phyloP scores from a whole-genome alignment of 2,329 filamentous ascomycete species.

The Aureobasidium leucospermi region DNA sequence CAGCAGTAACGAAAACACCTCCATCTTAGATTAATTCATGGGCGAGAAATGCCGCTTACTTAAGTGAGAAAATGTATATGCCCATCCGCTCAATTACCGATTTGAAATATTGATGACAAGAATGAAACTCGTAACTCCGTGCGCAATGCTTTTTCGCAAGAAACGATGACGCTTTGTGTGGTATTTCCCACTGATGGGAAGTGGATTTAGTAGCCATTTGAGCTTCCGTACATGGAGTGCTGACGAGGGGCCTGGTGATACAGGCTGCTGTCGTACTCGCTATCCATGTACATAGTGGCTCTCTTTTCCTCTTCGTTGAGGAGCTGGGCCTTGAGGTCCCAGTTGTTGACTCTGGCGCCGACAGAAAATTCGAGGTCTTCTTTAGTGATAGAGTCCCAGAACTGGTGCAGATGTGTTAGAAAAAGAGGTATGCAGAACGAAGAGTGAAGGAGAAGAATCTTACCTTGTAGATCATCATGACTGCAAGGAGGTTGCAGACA shows the following conservation, averaged over 20 bases:
- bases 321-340: slow-evolving; percentile 86
- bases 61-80: background rate
- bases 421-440: background rate
- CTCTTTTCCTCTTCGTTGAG: slow-evolving; percentile 74
- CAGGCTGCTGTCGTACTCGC: slow-evolving; percentile 49
- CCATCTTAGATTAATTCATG: too few relatives aligned
- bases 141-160: background rate
- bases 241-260: slow-evolving; percentile 29
- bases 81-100: background rate
- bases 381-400: slow-evolving; percentile 98
- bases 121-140: slow-evolving; percentile 4
- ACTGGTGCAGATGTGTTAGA: slow-evolving; percentile 45
- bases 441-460: background rate
- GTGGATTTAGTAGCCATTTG: background rate
- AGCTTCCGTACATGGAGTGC: slow-evolving; percentile 14
- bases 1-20: too few relatives aligned
- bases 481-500: slow-evolving; percentile 82
- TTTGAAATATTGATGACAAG: background rate
- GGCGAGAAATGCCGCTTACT: too few relatives aligned
- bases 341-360: slow-evolving; percentile 89
- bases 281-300: slow-evolving; percentile 63
- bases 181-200: background rate
- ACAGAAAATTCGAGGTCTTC: slow-evolving; percentile 98
- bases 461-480: slow-evolving; percentile 99
- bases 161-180: background rate